Evolutionary conservation across 169 alveolate species (phyloP).

Genomic region (Plasmodium blacklocki): DNA sequence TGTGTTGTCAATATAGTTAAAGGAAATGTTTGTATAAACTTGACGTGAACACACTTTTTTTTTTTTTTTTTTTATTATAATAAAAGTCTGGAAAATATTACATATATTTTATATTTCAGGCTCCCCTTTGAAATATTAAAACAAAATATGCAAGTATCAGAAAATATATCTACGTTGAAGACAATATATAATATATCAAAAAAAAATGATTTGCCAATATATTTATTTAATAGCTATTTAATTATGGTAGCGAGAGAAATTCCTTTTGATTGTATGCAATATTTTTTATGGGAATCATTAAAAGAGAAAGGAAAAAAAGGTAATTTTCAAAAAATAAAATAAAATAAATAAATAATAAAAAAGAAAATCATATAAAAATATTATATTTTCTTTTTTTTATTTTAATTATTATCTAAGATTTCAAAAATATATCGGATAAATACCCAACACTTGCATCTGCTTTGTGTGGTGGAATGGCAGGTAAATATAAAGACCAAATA

Average conservation of each 20-base stretch:
- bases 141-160: conserved; percentile 91
- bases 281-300: conserved; percentile 90
- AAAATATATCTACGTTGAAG: conserved; percentile 79
- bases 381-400: background rate
- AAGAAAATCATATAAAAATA: background rate
- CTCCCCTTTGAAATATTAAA: conserved; percentile 94
- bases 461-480: conserved; percentile 68
- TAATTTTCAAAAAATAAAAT: background rate
- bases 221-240: conserved; percentile 89
- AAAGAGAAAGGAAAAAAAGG: conserved; percentile 78
- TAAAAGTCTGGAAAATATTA: no score
- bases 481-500: background rate
- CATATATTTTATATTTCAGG: conserved; percentile 76
- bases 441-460: conserved; percentile 30
- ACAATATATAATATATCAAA: conserved; percentile 84
- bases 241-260: conserved; percentile 90
- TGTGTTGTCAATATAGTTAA: background rate
- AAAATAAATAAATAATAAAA: background rate
- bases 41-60: no score
- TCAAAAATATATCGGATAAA: conserved; percentile 24
- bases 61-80: no score
- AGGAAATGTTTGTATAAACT: no score
- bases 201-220: conserved; percentile 87
- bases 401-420: conserved; percentile 23
- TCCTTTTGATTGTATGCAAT: conserved; percentile 93